A percentile compares a stretch with the other conserved stretches of the same genome.
These are phyloP conservation scores for Nemania abortiva DNA, from an alignment of 2,329 filamentous ascomycete species.

Conservation along the genomic window DNA sequence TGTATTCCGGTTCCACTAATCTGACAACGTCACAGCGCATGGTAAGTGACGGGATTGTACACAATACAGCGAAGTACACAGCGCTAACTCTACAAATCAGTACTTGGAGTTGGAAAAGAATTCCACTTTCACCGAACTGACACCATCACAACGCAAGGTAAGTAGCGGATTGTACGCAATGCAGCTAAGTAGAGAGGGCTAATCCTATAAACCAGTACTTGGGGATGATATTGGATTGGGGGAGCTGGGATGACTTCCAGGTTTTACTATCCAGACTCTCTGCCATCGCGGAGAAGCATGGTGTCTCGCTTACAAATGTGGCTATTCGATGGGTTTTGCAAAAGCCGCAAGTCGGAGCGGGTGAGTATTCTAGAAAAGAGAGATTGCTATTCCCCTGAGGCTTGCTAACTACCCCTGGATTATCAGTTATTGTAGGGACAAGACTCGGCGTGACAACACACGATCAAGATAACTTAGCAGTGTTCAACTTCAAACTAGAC, in stretches of 20 bases:
- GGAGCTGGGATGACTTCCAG: conserved; percentile 51
- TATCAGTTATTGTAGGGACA: conserved; percentile 51
- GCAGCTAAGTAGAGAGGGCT: background rate
- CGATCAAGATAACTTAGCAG: conserved; percentile 47
- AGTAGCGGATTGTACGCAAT: background rate
- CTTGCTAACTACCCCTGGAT: conserved; percentile 8
- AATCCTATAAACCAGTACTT: conserved; percentile 44
- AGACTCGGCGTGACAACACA: conserved; percentile 49
- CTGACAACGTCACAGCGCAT: conserved; percentile 54
- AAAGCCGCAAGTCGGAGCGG: conserved; percentile 50
- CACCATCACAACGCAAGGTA: conserved; percentile 43
- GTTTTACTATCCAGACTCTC: conserved; percentile 45
- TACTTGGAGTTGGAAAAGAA: conserved; percentile 53
- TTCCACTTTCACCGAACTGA: too few relatives aligned
- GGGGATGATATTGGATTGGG: conserved; percentile 51
- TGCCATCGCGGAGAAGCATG: conserved; percentile 44
- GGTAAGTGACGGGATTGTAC: too few relatives aligned
- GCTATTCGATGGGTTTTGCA: conserved; percentile 53
- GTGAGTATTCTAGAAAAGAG: conserved; percentile 13
- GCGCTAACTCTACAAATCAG: conserved; percentile 17
- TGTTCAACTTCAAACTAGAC: conserved; percentile 46
- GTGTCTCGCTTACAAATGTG: conserved; percentile 49
- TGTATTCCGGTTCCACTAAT: conserved; percentile 48
- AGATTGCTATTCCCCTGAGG: background rate
- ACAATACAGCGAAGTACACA: background rate